These are phyloP conservation scores for Nicotiana attenuata DNA, from an alignment of 257 asterid genomes.

Conservation along the genomic window DNA sequence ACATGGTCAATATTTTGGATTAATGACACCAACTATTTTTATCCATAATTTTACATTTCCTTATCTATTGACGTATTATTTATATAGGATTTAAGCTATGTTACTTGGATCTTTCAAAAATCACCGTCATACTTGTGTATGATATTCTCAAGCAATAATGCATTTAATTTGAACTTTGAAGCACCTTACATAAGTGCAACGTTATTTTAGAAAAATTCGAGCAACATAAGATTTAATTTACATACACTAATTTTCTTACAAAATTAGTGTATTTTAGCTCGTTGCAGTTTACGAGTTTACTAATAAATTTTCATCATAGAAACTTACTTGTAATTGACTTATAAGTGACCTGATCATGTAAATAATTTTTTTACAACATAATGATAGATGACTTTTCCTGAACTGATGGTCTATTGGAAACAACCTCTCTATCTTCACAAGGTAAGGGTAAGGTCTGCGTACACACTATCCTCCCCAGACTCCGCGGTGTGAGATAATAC, in stretches of 20 bases:
- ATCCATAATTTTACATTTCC: background rate
- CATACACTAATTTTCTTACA: background rate
- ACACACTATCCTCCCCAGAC: no score
- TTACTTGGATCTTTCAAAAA: background rate
- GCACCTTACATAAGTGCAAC: background rate
- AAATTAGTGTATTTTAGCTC: background rate
- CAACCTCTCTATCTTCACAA: no score
- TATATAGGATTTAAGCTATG: background rate
- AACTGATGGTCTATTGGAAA: no score
- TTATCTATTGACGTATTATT: background rate
- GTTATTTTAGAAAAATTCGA: background rate
- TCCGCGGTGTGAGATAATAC: no score
- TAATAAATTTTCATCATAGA: background rate
- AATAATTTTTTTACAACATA: background rate
- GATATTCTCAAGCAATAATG: background rate
- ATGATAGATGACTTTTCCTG: no score
- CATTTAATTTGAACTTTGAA: no score
- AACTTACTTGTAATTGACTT: background rate
- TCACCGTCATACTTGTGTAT: background rate
- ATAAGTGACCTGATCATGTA: background rate
- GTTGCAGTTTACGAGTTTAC: background rate
- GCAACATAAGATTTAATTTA: background rate
- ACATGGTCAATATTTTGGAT: constrained; percentile 14
- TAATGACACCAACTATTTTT: background rate
- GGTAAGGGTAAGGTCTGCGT: no score